Percentiles rank a stretch among this genome's conserved stretches.
phyloP scores from a whole-genome alignment of 2,329 filamentous ascomycete genomes.

The Aspergillus spinulosporus region DNA sequence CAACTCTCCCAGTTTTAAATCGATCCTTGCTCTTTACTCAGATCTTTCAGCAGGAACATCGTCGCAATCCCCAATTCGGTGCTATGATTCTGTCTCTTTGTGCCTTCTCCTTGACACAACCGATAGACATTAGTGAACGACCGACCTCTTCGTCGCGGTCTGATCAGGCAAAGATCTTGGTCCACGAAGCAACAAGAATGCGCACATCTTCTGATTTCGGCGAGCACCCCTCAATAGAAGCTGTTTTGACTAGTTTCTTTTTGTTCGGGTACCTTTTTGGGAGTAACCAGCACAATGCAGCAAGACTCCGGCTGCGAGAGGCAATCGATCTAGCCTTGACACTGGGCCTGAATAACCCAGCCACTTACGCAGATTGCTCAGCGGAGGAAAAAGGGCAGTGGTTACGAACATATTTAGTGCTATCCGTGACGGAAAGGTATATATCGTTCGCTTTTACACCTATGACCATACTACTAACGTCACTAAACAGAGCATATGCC shows the following conservation, averaged over 20 bases:
- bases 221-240: slow-evolving; percentile 43
- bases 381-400: slow-evolving; percentile 42
- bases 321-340: slow-evolving; percentile 52
- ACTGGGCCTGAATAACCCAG: slow-evolving; percentile 42
- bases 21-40: slow-evolving; percentile 44
- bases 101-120: slow-evolving; percentile 48
- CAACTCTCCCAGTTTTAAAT: slow-evolving; percentile 45
- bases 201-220: slow-evolving; percentile 44
- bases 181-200: slow-evolving; percentile 48
- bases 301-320: slow-evolving; percentile 76
- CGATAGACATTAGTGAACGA: slow-evolving; percentile 46
- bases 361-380: slow-evolving; percentile 39
- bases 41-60: slow-evolving; percentile 45
- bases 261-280: slow-evolving; percentile 71
- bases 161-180: slow-evolving; percentile 43
- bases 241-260: slow-evolving; percentile 69
- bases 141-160: slow-evolving; percentile 37
- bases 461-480: background rate
- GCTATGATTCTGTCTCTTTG: slow-evolving; percentile 46
- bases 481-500: background rate
- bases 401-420: slow-evolving; percentile 39
- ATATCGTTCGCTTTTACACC: no score
- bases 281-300: slow-evolving; percentile 71
- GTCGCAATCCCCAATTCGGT: slow-evolving; percentile 45
- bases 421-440: slow-evolving; percentile 41